phyloP scores from a whole-genome alignment of 768 basidiomycete species.

The Rhizopogon rudus region DNA sequence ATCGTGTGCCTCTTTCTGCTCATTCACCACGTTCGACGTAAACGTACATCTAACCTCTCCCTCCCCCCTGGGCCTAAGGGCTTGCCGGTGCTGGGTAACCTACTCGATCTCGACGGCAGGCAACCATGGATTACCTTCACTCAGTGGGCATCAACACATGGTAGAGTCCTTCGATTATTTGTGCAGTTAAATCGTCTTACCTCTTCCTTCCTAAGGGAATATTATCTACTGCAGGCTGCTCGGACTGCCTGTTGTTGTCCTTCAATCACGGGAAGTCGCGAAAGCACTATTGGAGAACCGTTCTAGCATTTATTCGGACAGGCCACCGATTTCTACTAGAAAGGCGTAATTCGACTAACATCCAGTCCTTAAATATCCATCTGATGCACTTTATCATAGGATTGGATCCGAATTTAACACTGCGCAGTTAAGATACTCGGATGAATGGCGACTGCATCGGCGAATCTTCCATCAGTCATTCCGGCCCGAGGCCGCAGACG shows the following conservation, averaged over 20 bases:
- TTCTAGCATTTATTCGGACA: conserved; percentile 31
- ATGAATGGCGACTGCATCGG: conserved; percentile 27
- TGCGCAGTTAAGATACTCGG: conserved; percentile 24
- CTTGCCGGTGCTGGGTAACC: conserved; percentile 24
- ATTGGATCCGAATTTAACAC: conserved; percentile 27
- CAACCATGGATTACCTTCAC: conserved; percentile 31
- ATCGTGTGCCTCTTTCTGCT: conserved; percentile 8
- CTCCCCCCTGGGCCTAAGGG: conserved; percentile 28
- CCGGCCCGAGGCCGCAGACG: conserved; percentile 19
- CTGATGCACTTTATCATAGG: conserved; percentile 9
- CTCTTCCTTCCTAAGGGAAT: conserved; percentile 18
- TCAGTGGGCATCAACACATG: conserved; percentile 22
- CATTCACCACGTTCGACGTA: conserved; percentile 10
- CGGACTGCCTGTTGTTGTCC: conserved; percentile 27
- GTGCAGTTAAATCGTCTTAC: not conserved
- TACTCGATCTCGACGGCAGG: conserved; percentile 18
- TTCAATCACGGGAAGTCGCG: conserved; percentile 27
- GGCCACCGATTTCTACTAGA: conserved; percentile 25
- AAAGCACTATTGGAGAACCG: conserved; percentile 33
- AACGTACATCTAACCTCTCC: not conserved
- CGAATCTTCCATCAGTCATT: conserved; percentile 29
- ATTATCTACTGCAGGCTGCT: conserved; percentile 26
- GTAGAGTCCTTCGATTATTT: conserved; percentile 9
- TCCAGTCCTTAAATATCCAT: not conserved
- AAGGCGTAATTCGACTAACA: conserved; percentile 17